Conservation (phyloP, 306 rosid species). For the Prunus mira region DNA sequence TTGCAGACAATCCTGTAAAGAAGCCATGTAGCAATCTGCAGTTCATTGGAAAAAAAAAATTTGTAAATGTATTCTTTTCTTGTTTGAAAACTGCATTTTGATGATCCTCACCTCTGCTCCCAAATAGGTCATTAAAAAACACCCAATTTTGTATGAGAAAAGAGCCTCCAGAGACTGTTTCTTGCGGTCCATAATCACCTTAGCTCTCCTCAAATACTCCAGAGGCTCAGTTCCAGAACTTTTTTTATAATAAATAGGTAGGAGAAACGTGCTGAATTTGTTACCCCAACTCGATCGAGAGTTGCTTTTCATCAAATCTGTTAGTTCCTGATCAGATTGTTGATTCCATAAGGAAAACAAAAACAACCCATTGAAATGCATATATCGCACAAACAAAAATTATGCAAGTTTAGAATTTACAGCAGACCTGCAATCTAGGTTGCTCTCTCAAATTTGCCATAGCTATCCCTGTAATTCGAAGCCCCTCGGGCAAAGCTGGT, state of each 20-base stretch:
- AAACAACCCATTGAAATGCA: too few relatives aligned
- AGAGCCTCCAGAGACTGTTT: constrained; percentile 61
- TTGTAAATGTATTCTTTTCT: background rate
- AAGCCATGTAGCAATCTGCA: constrained; percentile 62
- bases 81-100: background rate
- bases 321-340: constrained; percentile 47
- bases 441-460: constrained; percentile 73
- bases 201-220: constrained; percentile 57
- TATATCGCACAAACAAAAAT: too few relatives aligned
- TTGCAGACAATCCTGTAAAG: constrained; percentile 65
- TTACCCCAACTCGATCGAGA: constrained; percentile 76
- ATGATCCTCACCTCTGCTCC: constrained; percentile 62
- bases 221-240: constrained; percentile 39
- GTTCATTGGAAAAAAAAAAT: background rate
- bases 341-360: background rate
- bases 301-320: constrained; percentile 63
- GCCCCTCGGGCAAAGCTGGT: constrained; percentile 63
- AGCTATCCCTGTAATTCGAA: constrained; percentile 69
- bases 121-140: constrained; percentile 46
- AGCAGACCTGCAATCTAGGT: constrained; percentile 61
- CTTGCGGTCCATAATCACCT: constrained; percentile 68
- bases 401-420: background rate
- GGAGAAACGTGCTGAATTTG: constrained; percentile 60
- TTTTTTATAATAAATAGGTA: constrained; percentile 59
- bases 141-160: constrained; percentile 53